Evolutionary conservation across 495 filamentous ascomycete genomes (phyloP).

Genomic region (Trichoderma asperelloides): DNA sequence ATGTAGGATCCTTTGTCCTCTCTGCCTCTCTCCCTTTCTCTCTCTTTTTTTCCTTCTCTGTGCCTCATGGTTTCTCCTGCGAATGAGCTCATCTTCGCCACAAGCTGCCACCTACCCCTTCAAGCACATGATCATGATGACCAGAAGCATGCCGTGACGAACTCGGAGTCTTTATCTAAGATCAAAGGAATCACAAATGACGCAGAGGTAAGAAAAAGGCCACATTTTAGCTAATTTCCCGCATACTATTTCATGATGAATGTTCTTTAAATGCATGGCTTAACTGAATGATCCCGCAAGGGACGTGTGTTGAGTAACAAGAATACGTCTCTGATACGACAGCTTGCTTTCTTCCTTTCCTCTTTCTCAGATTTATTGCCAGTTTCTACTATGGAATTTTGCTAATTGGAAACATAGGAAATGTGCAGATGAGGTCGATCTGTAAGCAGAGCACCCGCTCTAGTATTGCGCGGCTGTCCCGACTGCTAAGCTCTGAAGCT

Average conservation of each 20-base stretch:
- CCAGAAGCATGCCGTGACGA: no score
- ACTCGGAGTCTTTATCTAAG: no score
- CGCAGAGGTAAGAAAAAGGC: not conserved
- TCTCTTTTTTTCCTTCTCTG: not conserved
- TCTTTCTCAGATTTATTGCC: not conserved
- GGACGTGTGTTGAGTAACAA: not conserved
- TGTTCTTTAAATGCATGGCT: constrained; percentile 10
- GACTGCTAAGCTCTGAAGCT: no score
- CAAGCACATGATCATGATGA: no score
- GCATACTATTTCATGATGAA: not conserved
- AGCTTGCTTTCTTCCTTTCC: not conserved
- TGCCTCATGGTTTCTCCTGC: not conserved
- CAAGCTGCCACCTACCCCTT: not conserved
- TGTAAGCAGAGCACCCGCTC: not conserved
- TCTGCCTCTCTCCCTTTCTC: not conserved
- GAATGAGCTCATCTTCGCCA: not conserved
- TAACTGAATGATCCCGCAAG: constrained; percentile 8
- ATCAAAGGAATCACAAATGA: no score
- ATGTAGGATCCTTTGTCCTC: not conserved
- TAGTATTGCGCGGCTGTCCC: no score
- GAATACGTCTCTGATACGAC: not conserved
- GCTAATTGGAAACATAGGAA: not conserved
- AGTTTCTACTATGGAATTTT: not conserved
- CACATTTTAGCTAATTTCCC: not conserved
- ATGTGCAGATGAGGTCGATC: not conserved